A percentile compares a stretch with the other conserved stretches of the same genome.
phyloP scores from a whole-genome alignment of 257 asterid species.

The Ilex aquifolium region DNA sequence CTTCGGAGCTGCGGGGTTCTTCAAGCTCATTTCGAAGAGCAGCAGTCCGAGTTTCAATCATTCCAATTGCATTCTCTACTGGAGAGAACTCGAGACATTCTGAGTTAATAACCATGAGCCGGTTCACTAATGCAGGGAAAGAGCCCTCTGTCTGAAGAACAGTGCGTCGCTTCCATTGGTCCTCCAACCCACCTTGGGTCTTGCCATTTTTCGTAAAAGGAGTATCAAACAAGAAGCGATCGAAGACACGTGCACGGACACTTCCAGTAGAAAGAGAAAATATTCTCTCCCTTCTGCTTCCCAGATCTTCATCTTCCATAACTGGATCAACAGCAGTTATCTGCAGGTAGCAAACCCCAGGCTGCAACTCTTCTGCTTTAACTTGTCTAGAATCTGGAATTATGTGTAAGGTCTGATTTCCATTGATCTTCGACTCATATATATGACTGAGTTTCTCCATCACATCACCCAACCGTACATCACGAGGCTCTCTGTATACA shows the following conservation, averaged over 20 bases:
- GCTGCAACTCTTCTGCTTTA: constrained; percentile 84
- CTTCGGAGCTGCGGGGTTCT: constrained; percentile 98
- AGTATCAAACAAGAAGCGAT: constrained; percentile 86
- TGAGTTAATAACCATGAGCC: constrained; percentile 74
- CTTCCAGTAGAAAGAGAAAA: constrained; percentile 88
- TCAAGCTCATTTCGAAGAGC: constrained; percentile 95
- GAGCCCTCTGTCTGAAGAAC: constrained; percentile 94
- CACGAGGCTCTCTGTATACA: constrained; percentile 94
- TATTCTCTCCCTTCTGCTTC: constrained; percentile 94
- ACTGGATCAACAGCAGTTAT: constrained; percentile 99
- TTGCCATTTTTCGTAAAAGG: constrained; percentile 97
- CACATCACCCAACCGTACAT: constrained; percentile 93
- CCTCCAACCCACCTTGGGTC: constrained; percentile 98
- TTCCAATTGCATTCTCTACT: constrained; percentile 97
- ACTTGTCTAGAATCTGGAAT: constrained; percentile 99
- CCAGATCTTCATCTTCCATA: constrained; percentile 98
- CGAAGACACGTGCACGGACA: constrained; percentile 94
- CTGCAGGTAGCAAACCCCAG: constrained; percentile 90
- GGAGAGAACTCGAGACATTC: constrained; percentile 98
- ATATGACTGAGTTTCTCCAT: constrained; percentile 99
- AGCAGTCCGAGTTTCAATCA: constrained; percentile 96
- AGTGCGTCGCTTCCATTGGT: constrained; percentile 95
- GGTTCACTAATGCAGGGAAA: constrained; percentile 89
- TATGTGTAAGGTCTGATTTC: constrained; percentile 69
- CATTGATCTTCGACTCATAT: constrained; percentile 86